These are phyloP conservation scores for Cyclostephanos tholiformis DNA, from an alignment of 108 stramenopile genomes.

Conservation along the genomic window DNA sequence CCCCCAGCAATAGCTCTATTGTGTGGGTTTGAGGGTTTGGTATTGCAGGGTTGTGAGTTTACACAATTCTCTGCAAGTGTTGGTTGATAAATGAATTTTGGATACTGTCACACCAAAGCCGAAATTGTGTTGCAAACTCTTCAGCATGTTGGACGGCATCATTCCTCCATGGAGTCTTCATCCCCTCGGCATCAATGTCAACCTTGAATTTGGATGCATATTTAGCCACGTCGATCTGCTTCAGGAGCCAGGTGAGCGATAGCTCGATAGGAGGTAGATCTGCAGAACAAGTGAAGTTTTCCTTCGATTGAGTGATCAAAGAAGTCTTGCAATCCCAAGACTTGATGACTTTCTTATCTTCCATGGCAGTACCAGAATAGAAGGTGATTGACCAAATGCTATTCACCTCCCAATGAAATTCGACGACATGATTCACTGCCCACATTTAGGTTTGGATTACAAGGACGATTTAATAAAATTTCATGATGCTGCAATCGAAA, in stretches of 20 bases:
- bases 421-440: slow-evolving; percentile 45
- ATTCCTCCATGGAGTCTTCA: slow-evolving; percentile 73
- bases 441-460: slow-evolving; percentile 14
- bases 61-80: background rate
- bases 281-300: slow-evolving; percentile 8
- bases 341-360: slow-evolving; percentile 51
- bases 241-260: slow-evolving; percentile 68
- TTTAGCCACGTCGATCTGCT: slow-evolving; percentile 51
- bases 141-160: slow-evolving; percentile 54
- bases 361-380: slow-evolving; percentile 49
- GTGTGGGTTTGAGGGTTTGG: slow-evolving; percentile 6
- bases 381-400: slow-evolving; percentile 39
- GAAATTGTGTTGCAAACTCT: slow-evolving; percentile 41
- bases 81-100: slow-evolving; percentile 5
- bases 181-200: slow-evolving; percentile 50
- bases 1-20: background rate
- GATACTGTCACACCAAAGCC: slow-evolving; percentile 38
- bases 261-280: slow-evolving; percentile 50
- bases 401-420: slow-evolving; percentile 65
- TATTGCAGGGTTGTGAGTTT: slow-evolving; percentile 40
- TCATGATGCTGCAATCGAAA: background rate
- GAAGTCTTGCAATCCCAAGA: slow-evolving; percentile 40
- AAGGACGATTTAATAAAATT: slow-evolving; percentile 4
- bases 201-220: slow-evolving; percentile 51
- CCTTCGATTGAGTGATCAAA: slow-evolving; percentile 49